Base-by-base conservation (phyloP, 2,329 filamentous ascomycete species). In the Arachnopeziza araneosa region DNA sequence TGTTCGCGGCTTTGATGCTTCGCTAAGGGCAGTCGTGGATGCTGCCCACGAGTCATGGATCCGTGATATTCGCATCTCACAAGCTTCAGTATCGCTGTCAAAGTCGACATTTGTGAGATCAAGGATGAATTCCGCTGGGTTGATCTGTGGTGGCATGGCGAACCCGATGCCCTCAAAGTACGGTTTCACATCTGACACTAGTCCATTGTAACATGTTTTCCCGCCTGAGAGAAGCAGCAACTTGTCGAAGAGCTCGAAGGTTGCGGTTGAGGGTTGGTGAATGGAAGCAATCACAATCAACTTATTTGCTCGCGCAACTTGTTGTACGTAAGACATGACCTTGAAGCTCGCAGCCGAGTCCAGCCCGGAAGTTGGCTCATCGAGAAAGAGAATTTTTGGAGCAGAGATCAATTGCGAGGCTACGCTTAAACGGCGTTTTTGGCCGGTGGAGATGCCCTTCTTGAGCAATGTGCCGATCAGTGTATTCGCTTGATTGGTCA, bases 101-200 rank as follows among this genome's bases (percentile, higher is more conserved):
- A 93, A 91, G 73, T 93, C 90, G 12, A 83, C 84, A 74, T 90
- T 93, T 70, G 91, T 83, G 48, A 90, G 76, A 60, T 93, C 88
- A 50, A 95, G 84, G 50, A 92, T 77, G 73, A 85, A 90, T 72
- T 93, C 90, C 22, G 90, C 89, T 0, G 90, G 87, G 71, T 93
- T 95, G 59, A 83, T 87, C 65, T 89, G 83, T 8, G 82, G 68
- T 0, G 89, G 89, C 59, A 93, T 80, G 0, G 80, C 75, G 67
- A 81, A 77, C 7, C 85, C 87, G 21, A 85, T 77, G 1, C 74
- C 67, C 22, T 79, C 75, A 63, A 90, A 91, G 72, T 92, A 89
- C 5, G 75, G 66, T 19, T 79, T 75, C 3, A 89, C 79, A 1
- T 76, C 74, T 8, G 71, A 62, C 1, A 89, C 76, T 0, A 83